Evolutionary conservation across 1,284 basidiomycete genomes (phyloP), one percentile per base, ranked within the genome.

Genomic region (Leccinum pachyderme): DNA sequence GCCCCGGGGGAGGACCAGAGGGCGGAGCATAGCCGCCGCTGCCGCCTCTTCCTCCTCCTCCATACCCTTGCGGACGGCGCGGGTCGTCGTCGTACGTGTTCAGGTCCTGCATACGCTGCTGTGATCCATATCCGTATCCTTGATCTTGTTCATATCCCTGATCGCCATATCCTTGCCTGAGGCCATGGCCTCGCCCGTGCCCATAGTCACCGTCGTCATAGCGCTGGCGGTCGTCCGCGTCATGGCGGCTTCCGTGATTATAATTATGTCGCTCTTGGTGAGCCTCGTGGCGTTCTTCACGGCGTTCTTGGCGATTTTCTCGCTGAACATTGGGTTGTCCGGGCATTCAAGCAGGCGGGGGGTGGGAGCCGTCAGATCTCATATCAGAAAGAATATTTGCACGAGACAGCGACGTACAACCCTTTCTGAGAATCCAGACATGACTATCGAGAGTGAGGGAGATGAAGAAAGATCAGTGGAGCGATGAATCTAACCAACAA

Each of bases 341-440:
- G 13, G 27, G 12, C 41, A 11, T 27, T 5, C 3, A 25, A 45
- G 33, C 15, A 35, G 33, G 29, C 29, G 0, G 33, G 4, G 15
- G 35, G 15, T 7, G 15, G 35, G 35, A 37, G 35, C 2, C 9
- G 3, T 39, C 37, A 39, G 37, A 39, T 39, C 6, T 45, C 43
- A 45, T 1, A 50, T 58, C 33, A 9, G 29, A 22, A 5, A 2
- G 15, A 5, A 5, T 15, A 5, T 7, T 13, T 27, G 27, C 15
- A 13, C n/a, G 1, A 22, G 1, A 5, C 22, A 43, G 12, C 7
- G 41, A 25, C 41, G 24, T 1, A 43, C 41, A 12, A 43, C 7
- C 25, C 41, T 43, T 25, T 25, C 22, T 1, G 39, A 12, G 3
- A 52, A 52, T 13, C 33, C 64, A 46, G 63, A 63, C 64, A 67